These are phyloP conservation scores for Coccomyxa subellipsoidea DNA, from an alignment of 163 green algal species.

Conservation along the genomic window DNA sequence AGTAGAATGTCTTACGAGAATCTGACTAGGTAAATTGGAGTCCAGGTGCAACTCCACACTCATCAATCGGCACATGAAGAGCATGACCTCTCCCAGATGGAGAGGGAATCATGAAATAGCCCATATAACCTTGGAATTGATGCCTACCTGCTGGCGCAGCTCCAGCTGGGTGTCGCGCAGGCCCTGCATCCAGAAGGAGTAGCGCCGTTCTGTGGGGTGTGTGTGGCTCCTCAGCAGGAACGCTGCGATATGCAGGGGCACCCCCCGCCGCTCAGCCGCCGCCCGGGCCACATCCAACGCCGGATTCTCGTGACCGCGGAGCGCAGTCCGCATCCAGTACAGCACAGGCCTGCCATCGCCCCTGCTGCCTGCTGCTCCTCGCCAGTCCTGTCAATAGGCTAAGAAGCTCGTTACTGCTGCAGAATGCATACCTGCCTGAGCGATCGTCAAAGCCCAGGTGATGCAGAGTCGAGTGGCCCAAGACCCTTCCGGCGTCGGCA, in stretches of 20 bases:
- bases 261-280: background rate
- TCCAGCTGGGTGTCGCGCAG: conserved; percentile 24
- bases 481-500: too few species aligned
- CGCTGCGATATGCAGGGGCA: conserved; percentile 17
- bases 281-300: conserved; percentile 25
- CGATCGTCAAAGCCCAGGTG: too few species aligned
- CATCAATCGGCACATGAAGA: too few species aligned
- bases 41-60: too few species aligned
- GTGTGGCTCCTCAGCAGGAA: conserved; percentile 24
- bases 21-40: too few species aligned
- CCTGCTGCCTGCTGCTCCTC: background rate
- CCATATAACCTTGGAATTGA: background rate
- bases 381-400: background rate
- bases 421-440: too few species aligned
- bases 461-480: too few species aligned
- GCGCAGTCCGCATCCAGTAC: conserved; percentile 34
- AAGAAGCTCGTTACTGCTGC: background rate
- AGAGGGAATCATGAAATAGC: background rate
- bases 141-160: conserved; percentile 18
- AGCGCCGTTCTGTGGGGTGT: conserved; percentile 21
- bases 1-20: too few species aligned
- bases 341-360: conserved; percentile 12
- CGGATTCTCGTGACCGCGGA: conserved; percentile 30
- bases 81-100: too few species aligned
- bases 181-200: conserved; percentile 30